Evolutionary conservation across 352 stramenopile species (phyloP).

Genomic region (Pythium insidiosum): DNA sequence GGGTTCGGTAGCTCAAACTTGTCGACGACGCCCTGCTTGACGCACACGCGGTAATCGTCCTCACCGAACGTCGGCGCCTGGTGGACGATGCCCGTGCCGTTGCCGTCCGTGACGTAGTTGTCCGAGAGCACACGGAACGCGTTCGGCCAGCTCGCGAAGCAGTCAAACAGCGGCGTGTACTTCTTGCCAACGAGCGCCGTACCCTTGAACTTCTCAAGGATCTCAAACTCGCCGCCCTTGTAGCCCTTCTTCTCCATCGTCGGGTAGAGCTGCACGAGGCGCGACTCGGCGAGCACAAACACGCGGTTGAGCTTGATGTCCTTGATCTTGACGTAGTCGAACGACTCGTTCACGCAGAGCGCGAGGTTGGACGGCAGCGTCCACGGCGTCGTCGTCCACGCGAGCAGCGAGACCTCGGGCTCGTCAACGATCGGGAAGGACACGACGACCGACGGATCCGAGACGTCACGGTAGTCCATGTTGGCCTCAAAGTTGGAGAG

Average conservation of each 20-base stretch:
- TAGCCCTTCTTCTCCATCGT: conserved; percentile 97
- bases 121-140: conserved; percentile 97
- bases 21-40: conserved; percentile 91
- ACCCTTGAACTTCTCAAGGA: conserved; percentile 89
- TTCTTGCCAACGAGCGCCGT: conserved; percentile 91
- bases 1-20: conserved; percentile 96
- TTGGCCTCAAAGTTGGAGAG: conserved; percentile 99
- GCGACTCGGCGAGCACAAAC: conserved; percentile 92
- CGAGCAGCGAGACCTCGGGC: conserved; percentile 82
- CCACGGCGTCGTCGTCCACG: conserved; percentile 99
- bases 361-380: conserved; percentile 98
- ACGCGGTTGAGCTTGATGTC: conserved; percentile 88
- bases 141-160: conserved; percentile 85
- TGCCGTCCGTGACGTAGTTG: conserved; percentile 97
- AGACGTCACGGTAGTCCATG: conserved; percentile 98
- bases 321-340: conserved; percentile 98
- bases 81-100: conserved; percentile 97
- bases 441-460: conserved; percentile 97
- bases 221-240: conserved; percentile 91
- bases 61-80: conserved; percentile 99
- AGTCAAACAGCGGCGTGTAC: conserved; percentile 97
- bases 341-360: conserved; percentile 94
- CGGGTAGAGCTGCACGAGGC: conserved; percentile 95
- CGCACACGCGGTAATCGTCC: conserved; percentile 99
- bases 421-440: conserved; percentile 93